Conservation (phyloP, 2,329 filamentous ascomycete species). For the Aspergillus viridinutans region DNA sequence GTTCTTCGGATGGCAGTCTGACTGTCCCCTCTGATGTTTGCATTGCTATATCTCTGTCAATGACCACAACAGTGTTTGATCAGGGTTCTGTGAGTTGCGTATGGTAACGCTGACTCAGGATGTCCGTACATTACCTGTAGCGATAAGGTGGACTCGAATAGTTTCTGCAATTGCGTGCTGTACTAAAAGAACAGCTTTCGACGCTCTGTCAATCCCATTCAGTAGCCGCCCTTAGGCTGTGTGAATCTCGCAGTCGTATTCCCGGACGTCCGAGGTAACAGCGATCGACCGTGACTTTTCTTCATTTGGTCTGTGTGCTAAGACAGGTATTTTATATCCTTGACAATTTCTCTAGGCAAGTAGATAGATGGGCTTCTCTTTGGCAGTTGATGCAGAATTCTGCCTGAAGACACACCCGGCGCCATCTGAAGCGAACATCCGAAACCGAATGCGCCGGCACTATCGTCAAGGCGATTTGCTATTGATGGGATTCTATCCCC, state of each 20-base stretch:
- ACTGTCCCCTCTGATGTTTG: background rate
- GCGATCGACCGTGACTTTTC: background rate
- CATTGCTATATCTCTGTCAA: background rate
- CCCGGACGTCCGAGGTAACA: background rate
- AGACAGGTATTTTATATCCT: background rate
- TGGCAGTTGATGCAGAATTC: background rate
- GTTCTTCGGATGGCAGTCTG: background rate
- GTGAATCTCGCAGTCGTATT: background rate
- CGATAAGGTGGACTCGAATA: background rate
- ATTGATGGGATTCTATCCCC: slow-evolving; percentile 20
- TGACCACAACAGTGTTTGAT: background rate
- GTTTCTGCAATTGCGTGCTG: background rate
- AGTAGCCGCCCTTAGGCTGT: background rate
- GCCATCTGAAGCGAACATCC: background rate
- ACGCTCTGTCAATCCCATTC: background rate
- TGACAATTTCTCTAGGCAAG: background rate
- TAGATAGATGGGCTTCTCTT: background rate
- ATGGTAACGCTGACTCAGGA: background rate
- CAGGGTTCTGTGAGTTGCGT: background rate
- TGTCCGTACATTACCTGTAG: background rate
- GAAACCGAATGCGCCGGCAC: background rate
- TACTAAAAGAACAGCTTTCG: no score
- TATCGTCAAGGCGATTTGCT: background rate
- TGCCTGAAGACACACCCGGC: background rate
- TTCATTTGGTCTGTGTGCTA: background rate